phyloP scores from a whole-genome alignment of 768 basidiomycete genomes.

The Paxillus rubicundulus region DNA sequence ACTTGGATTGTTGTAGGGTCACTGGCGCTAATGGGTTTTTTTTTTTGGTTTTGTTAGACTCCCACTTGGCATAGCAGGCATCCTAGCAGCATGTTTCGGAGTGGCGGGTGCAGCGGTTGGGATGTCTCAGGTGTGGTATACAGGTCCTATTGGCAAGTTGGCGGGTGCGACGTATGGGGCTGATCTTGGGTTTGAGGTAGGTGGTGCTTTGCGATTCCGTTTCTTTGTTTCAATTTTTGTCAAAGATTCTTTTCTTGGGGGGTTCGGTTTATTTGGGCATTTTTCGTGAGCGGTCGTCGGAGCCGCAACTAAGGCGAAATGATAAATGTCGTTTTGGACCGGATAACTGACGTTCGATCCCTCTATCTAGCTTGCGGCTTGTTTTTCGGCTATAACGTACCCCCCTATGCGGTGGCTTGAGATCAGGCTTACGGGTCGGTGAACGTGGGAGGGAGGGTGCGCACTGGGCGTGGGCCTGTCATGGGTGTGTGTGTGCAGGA shows the following conservation, averaged over 20 bases:
- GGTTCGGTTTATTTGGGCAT: no score
- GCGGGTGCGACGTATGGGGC: conserved; percentile 44
- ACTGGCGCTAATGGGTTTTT: no score
- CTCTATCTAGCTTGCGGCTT: conserved; percentile 39
- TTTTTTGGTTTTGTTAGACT: conserved; percentile 27
- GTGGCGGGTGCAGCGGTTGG: conserved; percentile 48
- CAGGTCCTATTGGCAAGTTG: conserved; percentile 44
- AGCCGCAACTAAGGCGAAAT: background rate
- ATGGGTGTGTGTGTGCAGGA: no score
- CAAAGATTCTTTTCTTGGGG: background rate
- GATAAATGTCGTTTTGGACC: background rate
- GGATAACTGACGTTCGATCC: background rate
- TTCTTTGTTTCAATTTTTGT: no score
- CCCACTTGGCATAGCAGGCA: conserved; percentile 47
- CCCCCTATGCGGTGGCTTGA: conserved; percentile 50
- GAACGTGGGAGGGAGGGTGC: background rate
- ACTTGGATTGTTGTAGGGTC: background rate
- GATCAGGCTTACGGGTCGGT: conserved; percentile 42
- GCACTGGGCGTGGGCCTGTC: no score
- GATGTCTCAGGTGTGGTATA: conserved; percentile 55
- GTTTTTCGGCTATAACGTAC: conserved; percentile 45
- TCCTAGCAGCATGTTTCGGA: conserved; percentile 46
- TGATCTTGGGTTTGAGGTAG: conserved; percentile 54
- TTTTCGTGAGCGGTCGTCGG: background rate
- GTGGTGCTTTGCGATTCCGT: background rate